Conservation (phyloP, 2,329 filamentous ascomycete genomes). For the Aureobasidium sp. region DNA sequence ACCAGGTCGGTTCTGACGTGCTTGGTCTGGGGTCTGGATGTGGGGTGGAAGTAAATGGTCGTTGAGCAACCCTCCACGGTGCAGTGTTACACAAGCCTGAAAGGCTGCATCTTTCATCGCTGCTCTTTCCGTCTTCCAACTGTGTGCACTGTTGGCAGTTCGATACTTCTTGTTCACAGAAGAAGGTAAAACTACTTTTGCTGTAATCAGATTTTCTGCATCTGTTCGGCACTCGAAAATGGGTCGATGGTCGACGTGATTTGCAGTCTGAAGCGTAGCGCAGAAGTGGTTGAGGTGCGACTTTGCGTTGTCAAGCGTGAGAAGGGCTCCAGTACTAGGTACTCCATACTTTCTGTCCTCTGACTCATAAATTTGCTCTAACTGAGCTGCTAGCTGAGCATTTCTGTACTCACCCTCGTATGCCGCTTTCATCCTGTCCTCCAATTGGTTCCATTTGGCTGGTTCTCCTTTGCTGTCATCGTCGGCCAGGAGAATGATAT, state of each 20-base stretch:
- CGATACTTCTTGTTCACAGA: slow-evolving; percentile 47
- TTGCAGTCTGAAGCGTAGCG: slow-evolving; percentile 45
- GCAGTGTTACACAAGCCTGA: slow-evolving; percentile 63
- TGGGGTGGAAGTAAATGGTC: slow-evolving; percentile 62
- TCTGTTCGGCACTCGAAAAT: slow-evolving; percentile 51
- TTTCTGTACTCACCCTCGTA: slow-evolving; percentile 58
- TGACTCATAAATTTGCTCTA: slow-evolving; percentile 41
- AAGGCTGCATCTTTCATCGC: slow-evolving; percentile 78
- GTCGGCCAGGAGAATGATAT: slow-evolving; percentile 42
- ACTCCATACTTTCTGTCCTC: slow-evolving; percentile 33
- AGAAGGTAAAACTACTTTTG: slow-evolving; percentile 61
- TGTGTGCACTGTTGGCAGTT: slow-evolving; percentile 39
- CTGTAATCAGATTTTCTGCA: slow-evolving; percentile 31
- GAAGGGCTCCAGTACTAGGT: slow-evolving; percentile 44
- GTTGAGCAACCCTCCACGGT: slow-evolving; percentile 63
- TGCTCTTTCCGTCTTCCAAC: slow-evolving; percentile 63
- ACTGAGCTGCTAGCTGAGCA: slow-evolving; percentile 30
- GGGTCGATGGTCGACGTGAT: slow-evolving; percentile 57
- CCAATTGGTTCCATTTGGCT: slow-evolving; percentile 55
- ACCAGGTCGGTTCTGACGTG: slow-evolving; percentile 20
- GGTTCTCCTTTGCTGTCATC: slow-evolving; percentile 27
- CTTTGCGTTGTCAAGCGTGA: slow-evolving; percentile 66
- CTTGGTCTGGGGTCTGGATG: slow-evolving; percentile 21
- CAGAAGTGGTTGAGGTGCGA: slow-evolving; percentile 81
- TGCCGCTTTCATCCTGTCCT: slow-evolving; percentile 60